Conservation (phyloP, 257 asterid species). For the Petunia secreta region DNA sequence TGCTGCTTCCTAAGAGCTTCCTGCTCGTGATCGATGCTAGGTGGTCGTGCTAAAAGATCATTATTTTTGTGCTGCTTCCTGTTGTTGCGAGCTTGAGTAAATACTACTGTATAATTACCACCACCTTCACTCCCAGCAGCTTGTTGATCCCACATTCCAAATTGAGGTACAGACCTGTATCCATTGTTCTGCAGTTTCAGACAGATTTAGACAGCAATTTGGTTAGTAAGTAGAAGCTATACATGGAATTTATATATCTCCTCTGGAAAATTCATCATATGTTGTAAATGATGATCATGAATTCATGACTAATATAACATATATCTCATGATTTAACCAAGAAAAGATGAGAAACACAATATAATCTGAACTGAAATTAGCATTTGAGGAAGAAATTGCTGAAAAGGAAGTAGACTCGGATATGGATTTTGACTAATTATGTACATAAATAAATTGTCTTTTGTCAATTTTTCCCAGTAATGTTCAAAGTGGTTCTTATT, state of each 20-base stretch:
- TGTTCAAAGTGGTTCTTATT: not conserved
- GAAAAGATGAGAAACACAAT: not conserved
- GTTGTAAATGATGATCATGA: not conserved
- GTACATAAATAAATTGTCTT: not conserved
- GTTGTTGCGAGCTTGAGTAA: conserved; percentile 20
- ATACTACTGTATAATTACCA: conserved; percentile 20
- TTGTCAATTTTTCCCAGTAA: not conserved
- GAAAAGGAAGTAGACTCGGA: not conserved
- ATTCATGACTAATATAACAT: not conserved
- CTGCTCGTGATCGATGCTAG: conserved; percentile 3
- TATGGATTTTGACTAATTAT: not conserved
- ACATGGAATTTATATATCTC: not conserved
- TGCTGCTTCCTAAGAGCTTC: conserved; percentile 21
- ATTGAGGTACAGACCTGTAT: conserved; percentile 25
- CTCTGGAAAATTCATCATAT: not conserved
- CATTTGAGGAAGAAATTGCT: not conserved
- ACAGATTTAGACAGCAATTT: not conserved
- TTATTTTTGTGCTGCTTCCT: conserved; percentile 22
- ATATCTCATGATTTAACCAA: not conserved
- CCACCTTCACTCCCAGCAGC: not conserved
- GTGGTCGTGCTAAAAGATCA: conserved; percentile 22
- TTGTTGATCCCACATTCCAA: conserved; percentile 27
- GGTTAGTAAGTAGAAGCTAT: not conserved
- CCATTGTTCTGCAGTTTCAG: conserved; percentile 24
- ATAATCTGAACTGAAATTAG: not conserved